A percentile compares a stretch with the other conserved stretches of the same genome.
phyloP scores from a whole-genome alignment of 2,329 filamentous ascomycete species.

The Neopestalotiopsis sp. region DNA sequence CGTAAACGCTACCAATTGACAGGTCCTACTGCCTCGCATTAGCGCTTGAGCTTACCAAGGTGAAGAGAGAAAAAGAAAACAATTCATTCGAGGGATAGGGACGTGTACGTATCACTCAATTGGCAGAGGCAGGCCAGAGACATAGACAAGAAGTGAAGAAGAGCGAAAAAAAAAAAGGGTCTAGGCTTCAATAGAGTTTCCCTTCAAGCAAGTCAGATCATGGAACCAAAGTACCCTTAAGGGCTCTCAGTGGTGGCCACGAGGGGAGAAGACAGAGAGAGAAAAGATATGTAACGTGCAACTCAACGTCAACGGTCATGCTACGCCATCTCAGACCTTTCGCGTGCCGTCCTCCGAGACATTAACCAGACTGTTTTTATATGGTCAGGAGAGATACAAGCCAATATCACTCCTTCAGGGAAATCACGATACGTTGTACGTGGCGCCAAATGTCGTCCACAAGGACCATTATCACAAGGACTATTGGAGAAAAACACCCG shows the following conservation, averaged over 20 bases:
- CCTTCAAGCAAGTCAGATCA: neutral
- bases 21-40: constrained; percentile 4
- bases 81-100: neutral
- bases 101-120: neutral
- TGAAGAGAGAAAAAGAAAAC: neutral
- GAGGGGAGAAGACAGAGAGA: neutral
- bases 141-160: too few species aligned
- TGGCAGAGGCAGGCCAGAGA: neutral
- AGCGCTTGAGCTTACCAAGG: constrained; percentile 8
- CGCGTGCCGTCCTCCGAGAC: neutral
- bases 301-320: neutral
- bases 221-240: constrained; percentile 1
- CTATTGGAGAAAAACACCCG: neutral
- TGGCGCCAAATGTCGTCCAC: too few species aligned
- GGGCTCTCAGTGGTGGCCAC: neutral
- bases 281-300: neutral
- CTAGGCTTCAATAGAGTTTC: neutral
- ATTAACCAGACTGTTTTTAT: neutral
- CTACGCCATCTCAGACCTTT: neutral
- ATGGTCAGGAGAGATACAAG: too few species aligned
- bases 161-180: too few species aligned
- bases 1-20: constrained; percentile 11
- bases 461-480: neutral
- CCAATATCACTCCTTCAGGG: too few species aligned
- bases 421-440: too few species aligned